Evolutionary conservation across 345 rosid species (phyloP).

Genomic region (Rhodomyrtus tomentosa): DNA sequence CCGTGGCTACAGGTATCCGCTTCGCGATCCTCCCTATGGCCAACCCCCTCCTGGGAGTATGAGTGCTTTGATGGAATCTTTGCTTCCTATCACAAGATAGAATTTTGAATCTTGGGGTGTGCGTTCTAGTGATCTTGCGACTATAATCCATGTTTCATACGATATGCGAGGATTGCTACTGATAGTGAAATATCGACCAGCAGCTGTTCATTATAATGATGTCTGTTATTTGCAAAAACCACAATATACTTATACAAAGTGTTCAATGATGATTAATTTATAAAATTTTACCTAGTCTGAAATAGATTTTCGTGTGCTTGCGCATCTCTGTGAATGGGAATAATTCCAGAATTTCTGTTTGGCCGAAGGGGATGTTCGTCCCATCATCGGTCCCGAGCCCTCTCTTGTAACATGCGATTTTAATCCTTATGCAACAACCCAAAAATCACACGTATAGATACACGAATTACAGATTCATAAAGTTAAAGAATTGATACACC

Average conservation of each 20-base stretch:
- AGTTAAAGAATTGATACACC: too few species aligned
- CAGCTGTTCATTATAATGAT: neutral
- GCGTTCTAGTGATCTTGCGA: neutral
- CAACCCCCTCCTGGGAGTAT: neutral
- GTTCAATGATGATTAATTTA: neutral
- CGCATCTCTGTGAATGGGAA: neutral
- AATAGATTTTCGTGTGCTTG: neutral
- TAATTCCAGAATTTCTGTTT: too few species aligned
- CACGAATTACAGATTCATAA: too few species aligned
- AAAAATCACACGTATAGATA: too few species aligned
- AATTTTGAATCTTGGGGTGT: neutral
- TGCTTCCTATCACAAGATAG: neutral
- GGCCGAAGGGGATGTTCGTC: too few species aligned
- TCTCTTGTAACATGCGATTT: too few species aligned
- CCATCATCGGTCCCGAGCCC: too few species aligned
- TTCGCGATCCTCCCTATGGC: slow-evolving; percentile 16
- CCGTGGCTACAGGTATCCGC: slow-evolving; percentile 11
- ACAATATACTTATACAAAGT: neutral
- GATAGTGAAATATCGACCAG: too few species aligned
- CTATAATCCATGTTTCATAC: neutral
- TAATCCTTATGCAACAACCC: too few species aligned
- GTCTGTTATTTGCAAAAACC: too few species aligned
- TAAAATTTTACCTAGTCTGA: neutral
- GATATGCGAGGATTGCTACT: too few species aligned
- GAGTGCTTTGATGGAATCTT: neutral